phyloP scores from a whole-genome alignment of 2,329 filamentous ascomycete genomes.

The Alternaria incomplexa region DNA sequence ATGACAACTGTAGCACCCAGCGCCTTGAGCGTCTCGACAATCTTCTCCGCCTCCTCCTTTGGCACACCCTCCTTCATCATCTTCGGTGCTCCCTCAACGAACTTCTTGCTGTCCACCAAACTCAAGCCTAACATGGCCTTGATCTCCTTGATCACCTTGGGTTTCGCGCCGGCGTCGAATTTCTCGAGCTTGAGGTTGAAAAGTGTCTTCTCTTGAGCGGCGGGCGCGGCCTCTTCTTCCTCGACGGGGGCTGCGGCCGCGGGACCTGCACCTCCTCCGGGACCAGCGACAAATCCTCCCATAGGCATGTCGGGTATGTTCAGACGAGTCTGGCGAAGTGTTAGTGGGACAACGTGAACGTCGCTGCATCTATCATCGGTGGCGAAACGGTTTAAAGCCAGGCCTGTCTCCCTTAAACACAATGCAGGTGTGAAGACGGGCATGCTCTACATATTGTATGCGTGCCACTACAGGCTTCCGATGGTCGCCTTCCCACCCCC shows the following conservation, averaged over 20 bases:
- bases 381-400: neutral
- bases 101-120: constrained; percentile 99
- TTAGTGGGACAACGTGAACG: constrained; percentile 5
- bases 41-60: constrained; percentile 99
- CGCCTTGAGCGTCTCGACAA: constrained; percentile 91
- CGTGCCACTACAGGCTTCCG: neutral
- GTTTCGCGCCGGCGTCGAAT: constrained; percentile 87
- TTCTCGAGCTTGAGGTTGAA: constrained; percentile 95
- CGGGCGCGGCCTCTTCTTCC: constrained; percentile 87
- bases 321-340: constrained; percentile 72
- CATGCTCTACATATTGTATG: neutral
- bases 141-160: constrained; percentile 99
- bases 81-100: constrained; percentile 98
- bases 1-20: constrained; percentile 87
- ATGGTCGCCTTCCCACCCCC: neutral
- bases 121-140: constrained; percentile 94
- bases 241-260: constrained; percentile 69
- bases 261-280: constrained; percentile 58
- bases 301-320: constrained; percentile 98
- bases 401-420: neutral
- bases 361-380: neutral
- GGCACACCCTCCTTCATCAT: constrained; percentile 98
- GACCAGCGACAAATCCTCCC: constrained; percentile 79
- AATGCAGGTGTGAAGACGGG: neutral
- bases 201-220: constrained; percentile 90